Evolutionary conservation across 2,329 filamentous ascomycete species (phyloP), one percentile per base, ranked within the genome.

Genomic region (Fusarium sp.): DNA sequence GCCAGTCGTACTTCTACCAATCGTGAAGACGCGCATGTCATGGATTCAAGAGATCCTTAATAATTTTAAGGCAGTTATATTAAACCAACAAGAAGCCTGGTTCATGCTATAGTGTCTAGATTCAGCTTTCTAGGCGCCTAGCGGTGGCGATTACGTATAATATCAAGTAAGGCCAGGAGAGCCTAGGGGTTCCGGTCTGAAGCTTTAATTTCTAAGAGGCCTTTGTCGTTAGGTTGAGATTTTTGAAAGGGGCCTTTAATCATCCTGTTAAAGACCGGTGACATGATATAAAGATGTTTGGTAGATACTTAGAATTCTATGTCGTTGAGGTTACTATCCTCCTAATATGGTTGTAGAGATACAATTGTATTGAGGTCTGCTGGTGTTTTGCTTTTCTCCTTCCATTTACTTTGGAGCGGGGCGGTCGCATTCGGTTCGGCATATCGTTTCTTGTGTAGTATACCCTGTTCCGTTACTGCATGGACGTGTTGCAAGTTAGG

Each of bases 151-250:
- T 31, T 2, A 12, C 38, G 44, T 33, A 61, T 30, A 1, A 59
- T 34, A 1, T 51, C 44, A 30, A 61, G 44, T 1, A 61, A 2
- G 1, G 26, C 15, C 2, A 59, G 13, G 10, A 61, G 13, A 4
- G 31, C 44, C 11, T 13, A 0, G 8, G 54, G 23, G 9, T 44
- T 38, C 53, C 54, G 59, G 2, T 59, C 54, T 4, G 31, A 30
- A 1, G 54, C 3, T 2, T 3, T 12, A 5, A 51, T 23, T 13
- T 61, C 44, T 1, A 59, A 33, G 2, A 59, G n/a, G 5, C 53
- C 57, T 33, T 50, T 3, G 1, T 10, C 0, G 0, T 61, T 61
- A 0, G 53, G 42, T 3, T 23, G 6, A 0, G 37, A 51, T 6
- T 59, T 54, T 4, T 10, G 2, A 16, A 42, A 61, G 0, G 15